phyloP scores from a whole-genome alignment of 108 stramenopile species.

The Seminavis robusta region DNA sequence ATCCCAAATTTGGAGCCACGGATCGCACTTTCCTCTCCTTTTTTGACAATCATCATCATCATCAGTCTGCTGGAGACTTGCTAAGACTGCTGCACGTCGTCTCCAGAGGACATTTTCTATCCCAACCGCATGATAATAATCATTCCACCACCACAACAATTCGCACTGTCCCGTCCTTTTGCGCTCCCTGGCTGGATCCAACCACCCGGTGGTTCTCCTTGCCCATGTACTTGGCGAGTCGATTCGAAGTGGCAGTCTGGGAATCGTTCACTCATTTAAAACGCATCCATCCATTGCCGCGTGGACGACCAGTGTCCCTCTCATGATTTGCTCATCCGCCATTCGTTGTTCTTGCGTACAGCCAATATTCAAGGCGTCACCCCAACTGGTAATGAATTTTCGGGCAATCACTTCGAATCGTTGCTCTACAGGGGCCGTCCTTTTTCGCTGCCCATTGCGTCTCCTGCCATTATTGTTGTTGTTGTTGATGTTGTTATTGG shows the following conservation, averaged over 20 bases:
- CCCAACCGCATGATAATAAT: not conserved
- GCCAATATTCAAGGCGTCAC: constrained; percentile 35
- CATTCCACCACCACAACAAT: not conserved
- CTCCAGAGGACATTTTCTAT: constrained; percentile 40
- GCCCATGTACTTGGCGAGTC: constrained; percentile 67
- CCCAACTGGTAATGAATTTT: constrained; percentile 28
- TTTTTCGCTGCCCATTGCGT: not conserved
- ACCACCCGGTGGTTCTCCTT: constrained; percentile 73
- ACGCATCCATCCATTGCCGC: not conserved
- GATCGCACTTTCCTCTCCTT: not conserved
- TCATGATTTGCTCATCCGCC: constrained; percentile 27
- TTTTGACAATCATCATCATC: not conserved
- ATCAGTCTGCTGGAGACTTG: not conserved
- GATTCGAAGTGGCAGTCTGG: constrained; percentile 71
- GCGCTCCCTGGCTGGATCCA: constrained; percentile 64
- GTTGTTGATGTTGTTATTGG: no score
- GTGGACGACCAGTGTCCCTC: not conserved
- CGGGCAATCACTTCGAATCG: constrained; percentile 32
- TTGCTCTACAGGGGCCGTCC: not conserved
- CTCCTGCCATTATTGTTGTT: constrained; percentile 5
- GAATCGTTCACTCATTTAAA: constrained; percentile 26
- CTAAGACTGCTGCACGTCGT: constrained; percentile 27
- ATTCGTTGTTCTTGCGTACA: constrained; percentile 29
- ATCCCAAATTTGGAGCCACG: not conserved
- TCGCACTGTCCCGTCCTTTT: constrained; percentile 5